Base-by-base conservation (phyloP, 345 rosid species). In the Bruguiera gymnorhiza region DNA sequence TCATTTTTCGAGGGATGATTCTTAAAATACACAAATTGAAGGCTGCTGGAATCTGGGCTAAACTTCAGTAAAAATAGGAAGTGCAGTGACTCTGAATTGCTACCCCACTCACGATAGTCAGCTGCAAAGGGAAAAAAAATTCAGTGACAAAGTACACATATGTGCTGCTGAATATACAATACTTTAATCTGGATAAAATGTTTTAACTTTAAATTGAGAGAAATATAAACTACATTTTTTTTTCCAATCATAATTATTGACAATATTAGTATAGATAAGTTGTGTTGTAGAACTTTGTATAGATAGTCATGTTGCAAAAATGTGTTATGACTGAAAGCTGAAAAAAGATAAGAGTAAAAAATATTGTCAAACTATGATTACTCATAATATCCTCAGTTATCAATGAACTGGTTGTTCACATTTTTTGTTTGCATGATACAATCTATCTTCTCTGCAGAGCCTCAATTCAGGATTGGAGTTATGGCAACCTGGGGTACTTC, bases 401-500 rank as follows among this genome's bases (percentile, higher is more conserved):
- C 23, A 5, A 8, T 13, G 23, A 13, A 63, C 2, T 24, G 5
- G 27, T 46, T 18, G 13, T 37, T 21, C 18, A 60, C 21, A 34
- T 6, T 65, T 13, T 55, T 68, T 59, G 29, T 52, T 18, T 10
- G 21, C 15, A n/a, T 51, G 24, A 46, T 61, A 8, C 26, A 32
- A 63, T 27, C 30, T 57, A 13, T 59, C 37, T 56, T 60, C 23
- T 43, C 63, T 43, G 71, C 91, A 93, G 98, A 91, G 72, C 70
- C 87, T 82, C 50, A 71, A 85, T 27, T 81, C 83, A 0, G 97
- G 97, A n/a, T 71, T 89, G 69, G 83, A 77, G 10, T 71, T 93
- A 69, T 91, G 97, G 98, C 85, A 86, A 71, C 98, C 97, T 57
- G 97, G 97, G 63, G 84, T 78, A 6, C 89, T 89, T 74, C 90